phyloP scores from a whole-genome alignment of 2,329 filamentous ascomycete genomes.

The Fusarium sp. region DNA sequence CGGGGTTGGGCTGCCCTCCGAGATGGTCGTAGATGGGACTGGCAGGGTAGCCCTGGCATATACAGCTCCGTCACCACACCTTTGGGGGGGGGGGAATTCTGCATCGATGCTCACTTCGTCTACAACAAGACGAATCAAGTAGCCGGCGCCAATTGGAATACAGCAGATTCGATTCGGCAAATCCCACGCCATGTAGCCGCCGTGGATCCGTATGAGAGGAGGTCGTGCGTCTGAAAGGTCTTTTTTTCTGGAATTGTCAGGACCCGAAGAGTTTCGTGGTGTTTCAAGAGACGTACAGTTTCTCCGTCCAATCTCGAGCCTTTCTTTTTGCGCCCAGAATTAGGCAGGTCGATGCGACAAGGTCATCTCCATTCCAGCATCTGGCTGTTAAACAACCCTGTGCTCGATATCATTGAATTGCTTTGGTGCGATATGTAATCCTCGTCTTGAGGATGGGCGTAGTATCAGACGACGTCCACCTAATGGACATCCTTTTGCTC shows the following conservation, averaged over 20 bases:
- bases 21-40: constrained; percentile 30
- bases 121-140: constrained; percentile 3
- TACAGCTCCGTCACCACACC: constrained; percentile 12
- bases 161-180: background rate
- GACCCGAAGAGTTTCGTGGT: background rate
- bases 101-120: constrained; percentile 10
- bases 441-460: background rate
- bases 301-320: background rate
- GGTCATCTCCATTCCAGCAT: background rate
- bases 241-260: constrained; percentile 9
- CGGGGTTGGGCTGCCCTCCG: constrained; percentile 27
- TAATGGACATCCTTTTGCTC: background rate
- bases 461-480: background rate
- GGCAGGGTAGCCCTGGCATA: constrained; percentile 36
- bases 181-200: background rate
- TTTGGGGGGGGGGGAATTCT: background rate
- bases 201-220: background rate
- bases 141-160: background rate
- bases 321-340: background rate
- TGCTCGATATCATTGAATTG: background rate
- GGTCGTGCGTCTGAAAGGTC: background rate
- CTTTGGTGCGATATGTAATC: background rate
- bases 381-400: background rate
- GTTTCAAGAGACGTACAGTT: background rate
- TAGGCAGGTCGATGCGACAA: background rate